A percentile compares a stretch with the other conserved stretches of the same genome.
Conservation (phyloP, 1,284 basidiomycete genomes). For the Microbotryum silenes-acaulis region DNA sequence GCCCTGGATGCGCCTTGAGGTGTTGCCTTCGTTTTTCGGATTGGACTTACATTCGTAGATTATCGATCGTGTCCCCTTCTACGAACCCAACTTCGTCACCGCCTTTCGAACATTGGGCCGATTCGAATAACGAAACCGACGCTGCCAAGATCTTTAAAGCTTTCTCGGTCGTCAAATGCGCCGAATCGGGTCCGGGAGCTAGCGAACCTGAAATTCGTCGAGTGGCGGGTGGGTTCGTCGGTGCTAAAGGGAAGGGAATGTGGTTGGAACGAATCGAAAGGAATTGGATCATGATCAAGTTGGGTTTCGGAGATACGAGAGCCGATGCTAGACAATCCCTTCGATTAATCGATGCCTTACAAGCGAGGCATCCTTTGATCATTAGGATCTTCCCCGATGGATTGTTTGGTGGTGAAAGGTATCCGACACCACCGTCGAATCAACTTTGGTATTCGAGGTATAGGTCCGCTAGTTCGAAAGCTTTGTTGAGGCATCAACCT, state of each 20-base stretch:
- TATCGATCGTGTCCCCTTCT: conserved; percentile 21
- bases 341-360: too few species aligned
- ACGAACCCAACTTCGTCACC: conserved; percentile 17
- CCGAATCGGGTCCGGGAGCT: conserved; percentile 8
- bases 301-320: neutral
- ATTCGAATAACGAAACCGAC: conserved; percentile 16
- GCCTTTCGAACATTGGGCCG: conserved; percentile 25
- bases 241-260: conserved; percentile 8
- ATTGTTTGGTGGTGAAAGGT: too few species aligned
- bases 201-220: conserved; percentile 8
- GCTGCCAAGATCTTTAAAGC: conserved; percentile 20
- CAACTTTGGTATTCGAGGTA: conserved; percentile 30
- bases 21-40: conserved; percentile 26
- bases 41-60: conserved; percentile 15
- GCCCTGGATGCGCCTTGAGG: conserved; percentile 22
- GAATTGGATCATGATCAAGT: conserved; percentile 29
- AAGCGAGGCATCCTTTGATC: too few species aligned
- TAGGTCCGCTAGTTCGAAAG: conserved; percentile 19
- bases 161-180: conserved; percentile 27
- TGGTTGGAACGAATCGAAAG: conserved; percentile 23
- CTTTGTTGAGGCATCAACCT: conserved; percentile 5
- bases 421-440: conserved; percentile 10
- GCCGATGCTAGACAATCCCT: too few species aligned
- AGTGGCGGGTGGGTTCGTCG: conserved; percentile 4
- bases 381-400: too few species aligned